Evolutionary conservation across 2,329 filamentous ascomycete species (phyloP).

Genomic region (Exophiala mesophila): DNA sequence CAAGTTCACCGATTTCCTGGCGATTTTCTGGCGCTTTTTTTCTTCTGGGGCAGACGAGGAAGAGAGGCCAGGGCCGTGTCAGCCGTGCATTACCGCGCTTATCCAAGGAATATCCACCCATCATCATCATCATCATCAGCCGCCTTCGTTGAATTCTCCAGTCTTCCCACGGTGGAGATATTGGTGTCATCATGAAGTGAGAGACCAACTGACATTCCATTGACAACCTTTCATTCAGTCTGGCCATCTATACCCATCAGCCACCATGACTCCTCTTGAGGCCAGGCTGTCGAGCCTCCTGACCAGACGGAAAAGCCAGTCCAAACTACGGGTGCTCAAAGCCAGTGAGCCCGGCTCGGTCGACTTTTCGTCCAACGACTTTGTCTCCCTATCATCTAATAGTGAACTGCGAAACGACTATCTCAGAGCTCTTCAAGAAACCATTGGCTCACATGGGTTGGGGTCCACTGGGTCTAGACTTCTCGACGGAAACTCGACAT

Average conservation of each 20-base stretch:
- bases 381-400: conserved; percentile 54
- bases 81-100: no score
- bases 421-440: conserved; percentile 41
- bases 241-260: no score
- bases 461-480: conserved; percentile 58
- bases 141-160: no score
- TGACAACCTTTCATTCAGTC: no score
- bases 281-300: conserved; percentile 25
- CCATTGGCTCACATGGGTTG: conserved; percentile 36
- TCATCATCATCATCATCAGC: no score
- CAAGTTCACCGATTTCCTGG: no score
- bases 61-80: no score
- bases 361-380: conserved; percentile 65
- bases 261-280: conserved; percentile 13
- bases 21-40: background rate
- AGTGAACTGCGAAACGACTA: conserved; percentile 45
- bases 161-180: no score
- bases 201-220: no score
- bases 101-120: no score
- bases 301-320: conserved; percentile 38
- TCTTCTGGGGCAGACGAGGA: no score
- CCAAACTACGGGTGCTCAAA: conserved; percentile 46
- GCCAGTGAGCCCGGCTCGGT: conserved; percentile 37
- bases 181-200: no score
- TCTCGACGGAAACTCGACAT: conserved; percentile 60